These are phyloP conservation scores for Colletotrichum incanum DNA, from an alignment of 2,329 filamentous ascomycete species.

Conservation along the genomic window DNA sequence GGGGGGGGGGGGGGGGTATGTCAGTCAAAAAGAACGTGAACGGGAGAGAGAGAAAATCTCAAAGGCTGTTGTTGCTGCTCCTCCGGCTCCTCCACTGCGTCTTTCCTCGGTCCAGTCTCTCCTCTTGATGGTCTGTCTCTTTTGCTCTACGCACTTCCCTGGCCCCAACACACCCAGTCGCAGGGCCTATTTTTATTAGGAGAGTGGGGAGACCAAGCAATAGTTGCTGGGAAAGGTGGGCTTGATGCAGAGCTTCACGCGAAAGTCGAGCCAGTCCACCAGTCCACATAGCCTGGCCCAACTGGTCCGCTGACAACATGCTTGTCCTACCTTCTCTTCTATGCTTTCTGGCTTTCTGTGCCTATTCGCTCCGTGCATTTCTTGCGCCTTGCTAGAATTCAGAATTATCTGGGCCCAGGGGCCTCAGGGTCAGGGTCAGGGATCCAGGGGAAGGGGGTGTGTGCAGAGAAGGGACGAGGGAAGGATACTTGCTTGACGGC, in stretches of 20 bases:
- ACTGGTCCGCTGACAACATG: conserved; percentile 21
- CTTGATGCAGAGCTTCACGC: conserved; percentile 34
- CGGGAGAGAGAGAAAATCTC: background rate
- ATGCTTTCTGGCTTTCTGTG: conserved; percentile 13
- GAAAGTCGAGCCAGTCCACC: conserved; percentile 22
- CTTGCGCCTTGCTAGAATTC: conserved; percentile 18
- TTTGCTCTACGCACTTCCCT: conserved; percentile 28
- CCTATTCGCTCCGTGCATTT: conserved; percentile 13
- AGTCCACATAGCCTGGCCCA: conserved; percentile 12
- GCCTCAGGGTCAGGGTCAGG: conserved; percentile 19
- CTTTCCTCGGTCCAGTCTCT: conserved; percentile 13
- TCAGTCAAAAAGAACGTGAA: conserved; percentile 12
- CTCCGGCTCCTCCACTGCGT: background rate
- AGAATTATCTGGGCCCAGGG: conserved; percentile 21
- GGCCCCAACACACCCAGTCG: conserved; percentile 26
- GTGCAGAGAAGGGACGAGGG: conserved; percentile 26
- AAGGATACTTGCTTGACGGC: conserved; percentile 23
- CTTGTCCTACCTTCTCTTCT: conserved; percentile 1
- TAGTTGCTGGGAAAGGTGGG: conserved; percentile 32
- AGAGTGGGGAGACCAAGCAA: conserved; percentile 37
- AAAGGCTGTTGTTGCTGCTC: background rate
- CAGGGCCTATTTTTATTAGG: conserved; percentile 33
- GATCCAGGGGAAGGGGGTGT: conserved; percentile 24
- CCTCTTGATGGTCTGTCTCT: conserved; percentile 7
- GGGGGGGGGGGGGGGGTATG: conserved; percentile 8